Percentiles rank a stretch among this genome's conserved stretches.
These are phyloP conservation scores for Boletus edulis DNA, from an alignment of 768 basidiomycete species.

Conservation along the genomic window DNA sequence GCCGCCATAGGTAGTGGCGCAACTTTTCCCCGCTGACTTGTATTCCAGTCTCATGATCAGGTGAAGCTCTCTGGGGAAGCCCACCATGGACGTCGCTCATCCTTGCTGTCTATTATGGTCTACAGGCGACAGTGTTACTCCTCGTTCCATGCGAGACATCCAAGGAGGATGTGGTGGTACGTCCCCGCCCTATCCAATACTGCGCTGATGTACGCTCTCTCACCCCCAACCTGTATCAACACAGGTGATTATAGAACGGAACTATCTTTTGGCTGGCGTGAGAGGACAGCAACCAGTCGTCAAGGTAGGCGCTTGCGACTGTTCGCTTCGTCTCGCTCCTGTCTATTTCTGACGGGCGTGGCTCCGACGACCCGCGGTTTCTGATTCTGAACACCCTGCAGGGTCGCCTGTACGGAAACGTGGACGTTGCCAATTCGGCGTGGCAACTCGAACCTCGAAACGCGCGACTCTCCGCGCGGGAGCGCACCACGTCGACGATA, in stretches of 20 bases:
- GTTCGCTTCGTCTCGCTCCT: neutral
- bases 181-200: slow-evolving; percentile 16
- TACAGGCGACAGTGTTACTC: slow-evolving; percentile 72
- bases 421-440: slow-evolving; percentile 62
- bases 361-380: neutral
- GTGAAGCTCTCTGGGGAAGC: slow-evolving; percentile 31
- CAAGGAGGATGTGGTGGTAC: slow-evolving; percentile 69
- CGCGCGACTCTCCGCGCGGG: slow-evolving; percentile 51
- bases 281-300: slow-evolving; percentile 67
- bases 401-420: slow-evolving; percentile 72
- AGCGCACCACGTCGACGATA: slow-evolving; percentile 71
- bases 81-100: slow-evolving; percentile 10
- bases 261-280: slow-evolving; percentile 71
- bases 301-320: slow-evolving; percentile 49
- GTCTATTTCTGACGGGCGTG: neutral
- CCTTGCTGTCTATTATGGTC: slow-evolving; percentile 16
- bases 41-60: slow-evolving; percentile 80
- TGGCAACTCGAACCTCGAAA: slow-evolving; percentile 80
- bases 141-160: slow-evolving; percentile 70
- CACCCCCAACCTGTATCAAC: neutral
- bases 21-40: slow-evolving; percentile 12
- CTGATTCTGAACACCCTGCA: slow-evolving; percentile 24
- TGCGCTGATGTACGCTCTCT: neutral
- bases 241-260: slow-evolving; percentile 71
- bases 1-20: slow-evolving; percentile 15